These are phyloP conservation scores for Wickerhamiella hasegawae DNA, from an alignment of 805 yeast genomes.

Conservation along the genomic window DNA sequence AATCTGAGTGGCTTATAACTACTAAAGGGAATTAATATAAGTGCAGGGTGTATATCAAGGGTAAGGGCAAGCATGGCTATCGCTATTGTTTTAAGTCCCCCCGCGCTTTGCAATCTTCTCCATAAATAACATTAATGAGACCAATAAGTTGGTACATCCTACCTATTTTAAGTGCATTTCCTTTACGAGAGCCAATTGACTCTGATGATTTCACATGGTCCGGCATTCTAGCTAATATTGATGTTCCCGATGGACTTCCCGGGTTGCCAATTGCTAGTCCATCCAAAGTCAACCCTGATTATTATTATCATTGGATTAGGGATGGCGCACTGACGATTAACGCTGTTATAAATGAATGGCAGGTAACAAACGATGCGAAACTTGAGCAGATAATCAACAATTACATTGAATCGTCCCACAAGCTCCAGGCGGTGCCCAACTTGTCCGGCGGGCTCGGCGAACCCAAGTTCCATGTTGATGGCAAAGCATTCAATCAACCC, in stretches of 20 bases:
- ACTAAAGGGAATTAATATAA: too few relatives aligned
- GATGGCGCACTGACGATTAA: constrained; percentile 65
- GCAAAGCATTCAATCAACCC: constrained; percentile 38
- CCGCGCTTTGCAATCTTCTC: too few relatives aligned
- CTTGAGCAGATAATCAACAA: constrained; percentile 11
- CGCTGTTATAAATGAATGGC: constrained; percentile 33
- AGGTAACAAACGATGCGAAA: constrained; percentile 26
- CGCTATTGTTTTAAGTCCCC: too few relatives aligned
- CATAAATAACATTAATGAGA: too few relatives aligned
- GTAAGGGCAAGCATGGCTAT: too few relatives aligned
- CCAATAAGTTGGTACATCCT: too few relatives aligned
- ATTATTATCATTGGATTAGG: constrained; percentile 80
- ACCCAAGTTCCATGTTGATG: constrained; percentile 67
- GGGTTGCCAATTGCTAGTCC: constrained; percentile 85
- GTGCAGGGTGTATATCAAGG: too few relatives aligned
- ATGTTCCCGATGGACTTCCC: constrained; percentile 20
- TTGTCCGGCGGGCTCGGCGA: constrained; percentile 82
- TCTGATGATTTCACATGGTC: too few relatives aligned
- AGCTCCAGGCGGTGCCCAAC: constrained; percentile 51
- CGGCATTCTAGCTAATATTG: constrained; percentile 4
- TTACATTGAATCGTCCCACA: constrained; percentile 44
- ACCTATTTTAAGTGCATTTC: too few relatives aligned
- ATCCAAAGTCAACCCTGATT: constrained; percentile 53
- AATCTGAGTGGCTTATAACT: too few relatives aligned
- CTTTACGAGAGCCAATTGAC: too few relatives aligned